phyloP scores from a whole-genome alignment of 2,329 filamentous ascomycete genomes.

The Elsinoe ampelina region DNA sequence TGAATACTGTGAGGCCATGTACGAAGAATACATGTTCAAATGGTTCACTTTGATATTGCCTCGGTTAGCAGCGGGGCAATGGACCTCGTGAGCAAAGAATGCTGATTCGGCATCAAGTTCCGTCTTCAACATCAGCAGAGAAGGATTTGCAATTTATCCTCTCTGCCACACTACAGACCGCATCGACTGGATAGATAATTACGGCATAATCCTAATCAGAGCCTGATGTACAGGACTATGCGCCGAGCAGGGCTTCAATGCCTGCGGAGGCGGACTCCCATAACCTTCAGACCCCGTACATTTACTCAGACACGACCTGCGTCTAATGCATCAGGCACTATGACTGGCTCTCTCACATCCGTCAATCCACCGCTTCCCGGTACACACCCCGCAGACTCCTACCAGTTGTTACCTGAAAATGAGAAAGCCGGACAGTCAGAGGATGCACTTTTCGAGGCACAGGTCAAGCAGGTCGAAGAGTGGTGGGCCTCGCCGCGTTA shows the following conservation, averaged over 20 bases:
- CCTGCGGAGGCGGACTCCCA: constrained; percentile 21
- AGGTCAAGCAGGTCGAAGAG: constrained; percentile 72
- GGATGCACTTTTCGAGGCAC: constrained; percentile 73
- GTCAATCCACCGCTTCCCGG: constrained; percentile 54
- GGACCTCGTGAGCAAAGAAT: neutral
- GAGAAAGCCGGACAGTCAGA: constrained; percentile 72
- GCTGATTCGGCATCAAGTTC: neutral
- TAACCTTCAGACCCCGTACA: constrained; percentile 14
- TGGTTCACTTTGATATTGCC: neutral
- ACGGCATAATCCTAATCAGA: no score
- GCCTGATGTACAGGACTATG: constrained; percentile 4
- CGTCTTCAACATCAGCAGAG: neutral
- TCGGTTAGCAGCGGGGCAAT: neutral
- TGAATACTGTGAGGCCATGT: neutral
- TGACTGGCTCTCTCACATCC: constrained; percentile 44
- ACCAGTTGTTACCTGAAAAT: constrained; percentile 71
- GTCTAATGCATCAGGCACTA: constrained; percentile 20
- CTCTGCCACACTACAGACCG: no score
- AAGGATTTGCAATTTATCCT: no score
- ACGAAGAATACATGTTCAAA: neutral
- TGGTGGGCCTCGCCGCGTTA: constrained; percentile 88
- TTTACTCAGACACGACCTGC: constrained; percentile 19
- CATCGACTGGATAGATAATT: no score
- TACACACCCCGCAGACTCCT: constrained; percentile 61
- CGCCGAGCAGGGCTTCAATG: constrained; percentile 18